These are phyloP conservation scores for Mycosphaerelloides madeirae DNA, from an alignment of 2,329 filamentous ascomycete species.

Conservation along the genomic window DNA sequence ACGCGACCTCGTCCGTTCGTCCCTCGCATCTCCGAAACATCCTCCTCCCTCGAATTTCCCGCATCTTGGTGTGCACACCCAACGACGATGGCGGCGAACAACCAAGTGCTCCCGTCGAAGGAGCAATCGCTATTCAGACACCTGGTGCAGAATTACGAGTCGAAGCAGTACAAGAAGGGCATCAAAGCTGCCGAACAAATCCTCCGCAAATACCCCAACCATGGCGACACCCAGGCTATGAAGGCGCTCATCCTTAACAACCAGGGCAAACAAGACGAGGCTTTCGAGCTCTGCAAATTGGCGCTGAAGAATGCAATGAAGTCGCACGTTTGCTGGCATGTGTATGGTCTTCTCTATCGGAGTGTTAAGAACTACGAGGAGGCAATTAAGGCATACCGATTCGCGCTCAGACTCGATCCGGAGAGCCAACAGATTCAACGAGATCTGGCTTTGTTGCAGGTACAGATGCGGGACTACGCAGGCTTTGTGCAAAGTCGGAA, in stretches of 20 bases:
- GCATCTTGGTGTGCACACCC: no score
- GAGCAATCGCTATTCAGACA: constrained; percentile 91
- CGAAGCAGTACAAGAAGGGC: constrained; percentile 88
- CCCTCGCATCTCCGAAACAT: no score
- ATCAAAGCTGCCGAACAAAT: constrained; percentile 96
- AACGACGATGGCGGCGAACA: no score
- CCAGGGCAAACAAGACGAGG: constrained; percentile 87
- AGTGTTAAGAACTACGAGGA: constrained; percentile 97
- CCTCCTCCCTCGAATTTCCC: no score
- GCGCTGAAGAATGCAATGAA: constrained; percentile 96
- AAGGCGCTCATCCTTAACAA: constrained; percentile 95
- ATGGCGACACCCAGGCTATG: constrained; percentile 98
- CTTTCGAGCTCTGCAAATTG: constrained; percentile 86
- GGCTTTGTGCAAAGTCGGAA: constrained; percentile 88
- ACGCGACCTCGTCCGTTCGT: no score
- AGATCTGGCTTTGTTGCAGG: constrained; percentile 85
- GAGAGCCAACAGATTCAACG: constrained; percentile 90
- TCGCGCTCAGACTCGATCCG: constrained; percentile 88
- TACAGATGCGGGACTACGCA: constrained; percentile 93
- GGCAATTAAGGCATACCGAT: constrained; percentile 98
- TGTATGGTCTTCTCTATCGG: constrained; percentile 90
- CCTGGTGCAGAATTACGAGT: constrained; percentile 92
- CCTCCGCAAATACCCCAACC: constrained; percentile 86
- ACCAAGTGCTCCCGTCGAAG: constrained; percentile 62
- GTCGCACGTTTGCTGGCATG: constrained; percentile 99